A percentile compares a stretch with the other conserved stretches of the same genome.
Evolutionary conservation across 75 land plant species (phyloP).

Genomic region (Cunninghamia lanceolata): DNA sequence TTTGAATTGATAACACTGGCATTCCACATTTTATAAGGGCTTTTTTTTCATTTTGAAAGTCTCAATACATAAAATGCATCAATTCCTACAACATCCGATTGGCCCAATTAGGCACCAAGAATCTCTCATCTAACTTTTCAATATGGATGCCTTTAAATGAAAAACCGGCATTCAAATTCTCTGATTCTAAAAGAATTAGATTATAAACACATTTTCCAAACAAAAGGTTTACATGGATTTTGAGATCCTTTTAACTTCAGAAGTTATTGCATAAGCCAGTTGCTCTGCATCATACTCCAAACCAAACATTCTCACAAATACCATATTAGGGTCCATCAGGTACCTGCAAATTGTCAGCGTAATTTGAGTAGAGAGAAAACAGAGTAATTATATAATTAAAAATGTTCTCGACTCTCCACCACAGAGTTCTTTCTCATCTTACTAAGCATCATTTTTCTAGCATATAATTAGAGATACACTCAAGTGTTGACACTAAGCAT

Average conservation of each 20-base stretch:
- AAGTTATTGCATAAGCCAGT: slow-evolving; percentile 47
- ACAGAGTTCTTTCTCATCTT: no score
- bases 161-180: slow-evolving; percentile 1
- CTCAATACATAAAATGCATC: not conserved
- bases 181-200: not conserved
- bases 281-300: slow-evolving; percentile 70
- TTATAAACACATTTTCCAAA: not conserved
- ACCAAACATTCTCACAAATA: slow-evolving; percentile 71
- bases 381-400: not conserved
- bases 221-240: not conserved
- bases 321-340: slow-evolving; percentile 73
- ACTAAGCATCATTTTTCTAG: not conserved
- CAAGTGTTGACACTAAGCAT: not conserved
- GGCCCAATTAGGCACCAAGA: not conserved
- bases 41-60: not conserved
- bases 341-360: slow-evolving; percentile 40
- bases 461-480: not conserved
- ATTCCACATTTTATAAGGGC: not conserved
- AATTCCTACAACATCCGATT: not conserved
- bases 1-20: not conserved
- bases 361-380: not conserved
- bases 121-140: not conserved
- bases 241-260: slow-evolving; percentile 31
- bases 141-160: not conserved
- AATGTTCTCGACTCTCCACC: not conserved